These are phyloP conservation scores for Pestalotiopsis sp. DNA, from an alignment of 2,329 filamentous ascomycete species.

Conservation along the genomic window DNA sequence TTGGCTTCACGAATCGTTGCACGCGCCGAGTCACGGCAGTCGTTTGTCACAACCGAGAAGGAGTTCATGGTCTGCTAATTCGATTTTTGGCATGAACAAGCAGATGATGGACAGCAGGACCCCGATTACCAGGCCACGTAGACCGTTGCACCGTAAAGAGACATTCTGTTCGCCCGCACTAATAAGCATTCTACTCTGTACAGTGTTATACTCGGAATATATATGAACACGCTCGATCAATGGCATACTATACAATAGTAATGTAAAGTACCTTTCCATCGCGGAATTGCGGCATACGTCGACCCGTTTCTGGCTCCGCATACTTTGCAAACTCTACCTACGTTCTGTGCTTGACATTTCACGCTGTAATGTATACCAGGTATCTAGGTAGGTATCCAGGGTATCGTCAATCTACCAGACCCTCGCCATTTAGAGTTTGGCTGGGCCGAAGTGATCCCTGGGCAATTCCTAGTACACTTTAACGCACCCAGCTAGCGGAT, in stretches of 20 bases:
- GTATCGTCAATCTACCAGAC: too few species aligned
- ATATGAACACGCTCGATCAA: background rate
- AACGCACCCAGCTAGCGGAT: background rate
- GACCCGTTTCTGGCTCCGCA: background rate
- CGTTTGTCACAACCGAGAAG: background rate
- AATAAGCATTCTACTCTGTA: background rate
- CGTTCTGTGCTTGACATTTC: background rate
- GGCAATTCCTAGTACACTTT: background rate
- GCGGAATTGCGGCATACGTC: background rate
- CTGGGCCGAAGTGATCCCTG: background rate
- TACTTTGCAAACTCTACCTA: background rate
- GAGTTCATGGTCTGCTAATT: background rate
- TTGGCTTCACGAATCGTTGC: background rate
- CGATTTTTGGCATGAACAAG: too few species aligned
- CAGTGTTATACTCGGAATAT: background rate
- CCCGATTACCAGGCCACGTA: background rate
- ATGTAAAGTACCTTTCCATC: background rate
- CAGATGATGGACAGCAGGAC: too few species aligned
- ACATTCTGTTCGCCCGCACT: background rate
- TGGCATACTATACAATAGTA: background rate
- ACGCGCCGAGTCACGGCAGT: conserved; percentile 8
- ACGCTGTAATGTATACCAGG: background rate
- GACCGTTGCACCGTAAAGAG: background rate
- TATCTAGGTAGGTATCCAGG: too few species aligned
- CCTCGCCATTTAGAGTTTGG: background rate